Base-by-base conservation (phyloP, 768 basidiomycete genomes). In the Nidula microcarpa region DNA sequence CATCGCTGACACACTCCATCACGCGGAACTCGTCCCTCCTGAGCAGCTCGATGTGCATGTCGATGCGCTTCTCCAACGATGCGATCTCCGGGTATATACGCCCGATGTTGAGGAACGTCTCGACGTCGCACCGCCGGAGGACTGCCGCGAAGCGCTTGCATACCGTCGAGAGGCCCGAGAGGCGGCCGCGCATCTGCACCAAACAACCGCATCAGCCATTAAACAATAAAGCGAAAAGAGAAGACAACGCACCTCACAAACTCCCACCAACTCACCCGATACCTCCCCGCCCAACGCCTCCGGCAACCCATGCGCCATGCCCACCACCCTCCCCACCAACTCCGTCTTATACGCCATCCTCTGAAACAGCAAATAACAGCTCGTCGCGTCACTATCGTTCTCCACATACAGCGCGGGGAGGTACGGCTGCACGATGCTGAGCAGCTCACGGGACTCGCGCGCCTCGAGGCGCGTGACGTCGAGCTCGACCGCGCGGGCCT, bases 141-240 rank as follows among this genome's bases (percentile, higher is more conserved):
- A 94, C 78, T 0, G 90, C 87, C 2, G 91, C 85, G 62, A 98
- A 98, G 16, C 94, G 89, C 65, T 88, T 89, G 79, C 93, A 94
- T 5, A 95, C 74, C 1, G 84, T 87, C 0, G 91, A 85, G 43
- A 98, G 78, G 46, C 85, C 81, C 1, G 89, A 84, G 32, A 97
- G 80, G 41, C 88, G 87, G 16, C 90, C 87, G 53, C 93, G 79
- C 81, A 98, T 87, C 90, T 93, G 53, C 47, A 35, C 11, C 35
- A 41, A 32, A 50, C 35, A 37, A 8, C 43, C 35, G 55, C 49
- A 23, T n/a, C 55, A 51, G 32, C 39, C 43, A 47, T 16, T 6
- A 18, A 50, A 48, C 2, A 36, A 30, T 33, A 47, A 16, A 33
- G 49, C 23, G 6, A 17, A 36, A 6, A 33, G 4, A 13, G 17